A percentile compares a stretch with the other conserved stretches of the same genome.
phyloP scores from a whole-genome alignment of 352 stramenopile species.

The Phytophthora lateralis region DNA sequence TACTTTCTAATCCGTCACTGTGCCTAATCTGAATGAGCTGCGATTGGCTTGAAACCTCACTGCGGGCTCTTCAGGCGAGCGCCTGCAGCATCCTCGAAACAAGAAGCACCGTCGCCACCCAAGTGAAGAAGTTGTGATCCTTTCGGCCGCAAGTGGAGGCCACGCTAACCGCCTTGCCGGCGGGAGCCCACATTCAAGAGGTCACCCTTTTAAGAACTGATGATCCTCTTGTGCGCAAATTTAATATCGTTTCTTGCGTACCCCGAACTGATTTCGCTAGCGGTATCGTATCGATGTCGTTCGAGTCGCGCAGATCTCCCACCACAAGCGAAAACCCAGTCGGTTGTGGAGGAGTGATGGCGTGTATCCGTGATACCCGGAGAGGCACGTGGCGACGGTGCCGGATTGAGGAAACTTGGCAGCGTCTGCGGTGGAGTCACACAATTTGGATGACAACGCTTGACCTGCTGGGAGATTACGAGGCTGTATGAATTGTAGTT shows the following conservation, averaged over 20 bases:
- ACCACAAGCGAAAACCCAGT: constrained; percentile 39
- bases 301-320: constrained; percentile 48
- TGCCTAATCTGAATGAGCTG: too few relatives aligned
- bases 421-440: constrained; percentile 17
- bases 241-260: too few relatives aligned
- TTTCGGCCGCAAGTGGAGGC: constrained; percentile 36
- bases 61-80: constrained; percentile 39
- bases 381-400: constrained; percentile 41
- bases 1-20: too few relatives aligned
- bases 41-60: constrained; percentile 25
- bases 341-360: constrained; percentile 41
- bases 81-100: constrained; percentile 27
- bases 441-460: constrained; percentile 1
- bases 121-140: constrained; percentile 41
- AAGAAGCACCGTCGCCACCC: constrained; percentile 28
- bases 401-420: constrained; percentile 13
- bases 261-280: constrained; percentile 13
- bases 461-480: too few relatives aligned
- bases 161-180: constrained; percentile 30
- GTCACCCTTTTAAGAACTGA: constrained; percentile 16
- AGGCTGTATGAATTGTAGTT: too few relatives aligned
- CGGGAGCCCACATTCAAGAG: constrained; percentile 35
- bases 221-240: too few relatives aligned
- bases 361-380: constrained; percentile 48
- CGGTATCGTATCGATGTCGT: too few relatives aligned